A percentile compares a stretch with the other conserved stretches of the same genome.
Conservation (phyloP, 345 rosid species). For the Lepidium aucheri region DNA sequence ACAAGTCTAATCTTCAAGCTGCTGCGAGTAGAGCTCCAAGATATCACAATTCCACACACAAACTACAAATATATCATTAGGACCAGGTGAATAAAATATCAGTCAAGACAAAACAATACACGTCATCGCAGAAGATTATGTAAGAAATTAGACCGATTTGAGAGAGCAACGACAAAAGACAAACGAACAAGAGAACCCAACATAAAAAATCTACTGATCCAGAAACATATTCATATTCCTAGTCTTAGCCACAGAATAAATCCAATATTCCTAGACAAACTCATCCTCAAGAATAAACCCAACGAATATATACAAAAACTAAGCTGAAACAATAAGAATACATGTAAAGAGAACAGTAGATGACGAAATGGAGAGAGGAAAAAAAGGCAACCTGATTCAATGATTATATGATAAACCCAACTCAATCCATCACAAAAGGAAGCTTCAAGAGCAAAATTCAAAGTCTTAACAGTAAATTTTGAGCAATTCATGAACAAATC, state of each 20-base stretch:
- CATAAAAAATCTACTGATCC: neutral
- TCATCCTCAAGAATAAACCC: slow-evolving; percentile 7
- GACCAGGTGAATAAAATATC: neutral
- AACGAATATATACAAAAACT: neutral
- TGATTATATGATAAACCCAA: neutral
- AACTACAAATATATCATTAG: neutral
- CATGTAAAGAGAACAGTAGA: neutral
- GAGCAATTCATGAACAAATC: neutral
- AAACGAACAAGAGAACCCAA: neutral
- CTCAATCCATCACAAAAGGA: neutral
- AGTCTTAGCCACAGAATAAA: neutral
- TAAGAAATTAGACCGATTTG: neutral
- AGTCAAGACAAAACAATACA: neutral
- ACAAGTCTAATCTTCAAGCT: slow-evolving; percentile 6
- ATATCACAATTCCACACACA: neutral
- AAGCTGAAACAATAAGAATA: neutral
- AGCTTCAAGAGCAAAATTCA: slow-evolving; percentile 13
- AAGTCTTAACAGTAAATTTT: neutral
- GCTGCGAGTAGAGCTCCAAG: slow-evolving; percentile 9
- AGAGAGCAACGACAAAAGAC: neutral
- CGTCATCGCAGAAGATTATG: neutral
- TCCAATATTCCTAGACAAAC: too few relatives aligned
- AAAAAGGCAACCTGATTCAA: neutral
- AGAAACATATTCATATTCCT: neutral
- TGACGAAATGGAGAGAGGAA: neutral